A percentile compares a stretch with the other conserved stretches of the same genome.
These are phyloP conservation scores for Dothistroma septosporum DNA, from an alignment of 2,329 filamentous ascomycete species.

Conservation along the genomic window DNA sequence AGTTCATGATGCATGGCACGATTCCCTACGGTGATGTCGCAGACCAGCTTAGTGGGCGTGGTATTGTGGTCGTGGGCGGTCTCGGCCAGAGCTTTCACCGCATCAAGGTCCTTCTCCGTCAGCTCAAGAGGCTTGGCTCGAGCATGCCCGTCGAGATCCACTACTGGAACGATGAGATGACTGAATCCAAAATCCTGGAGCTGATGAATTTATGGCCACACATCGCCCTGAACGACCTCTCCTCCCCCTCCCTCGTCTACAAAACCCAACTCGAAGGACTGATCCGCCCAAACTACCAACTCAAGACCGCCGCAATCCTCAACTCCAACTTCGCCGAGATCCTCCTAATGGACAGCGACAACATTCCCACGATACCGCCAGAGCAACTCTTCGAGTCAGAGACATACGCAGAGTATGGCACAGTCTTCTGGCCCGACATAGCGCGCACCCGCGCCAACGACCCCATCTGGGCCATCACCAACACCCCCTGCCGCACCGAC, in stretches of 20 bases:
- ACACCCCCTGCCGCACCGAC: constrained; percentile 32
- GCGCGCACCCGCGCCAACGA: constrained; percentile 28
- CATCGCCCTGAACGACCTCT: constrained; percentile 32
- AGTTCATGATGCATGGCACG: constrained; percentile 8
- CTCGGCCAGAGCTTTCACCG: constrained; percentile 19
- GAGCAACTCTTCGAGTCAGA: constrained; percentile 30
- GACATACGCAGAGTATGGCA: constrained; percentile 30
- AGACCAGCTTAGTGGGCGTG: constrained; percentile 28
- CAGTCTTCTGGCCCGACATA: constrained; percentile 37
- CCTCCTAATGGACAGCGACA: constrained; percentile 37
- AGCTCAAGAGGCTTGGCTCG: constrained; percentile 19
- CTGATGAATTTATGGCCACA: constrained; percentile 20
- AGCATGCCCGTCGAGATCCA: constrained; percentile 32
- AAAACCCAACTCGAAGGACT: constrained; percentile 4
- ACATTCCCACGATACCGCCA: constrained; percentile 34
- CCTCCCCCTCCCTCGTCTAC: constrained; percentile 18
- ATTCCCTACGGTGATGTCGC: constrained; percentile 19
- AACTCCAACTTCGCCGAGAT: constrained; percentile 37
- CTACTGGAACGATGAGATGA: constrained; percentile 32
- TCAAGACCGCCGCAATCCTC: constrained; percentile 36
- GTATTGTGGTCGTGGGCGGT: constrained; percentile 34
- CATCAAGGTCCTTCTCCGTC: constrained; percentile 25
- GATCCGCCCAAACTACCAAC: constrained; percentile 21
- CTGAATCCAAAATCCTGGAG: constrained; percentile 14
- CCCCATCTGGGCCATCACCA: constrained; percentile 33